These are phyloP conservation scores for Aspergillus tamarii DNA, from an alignment of 2,329 filamentous ascomycete species.

Conservation along the genomic window DNA sequence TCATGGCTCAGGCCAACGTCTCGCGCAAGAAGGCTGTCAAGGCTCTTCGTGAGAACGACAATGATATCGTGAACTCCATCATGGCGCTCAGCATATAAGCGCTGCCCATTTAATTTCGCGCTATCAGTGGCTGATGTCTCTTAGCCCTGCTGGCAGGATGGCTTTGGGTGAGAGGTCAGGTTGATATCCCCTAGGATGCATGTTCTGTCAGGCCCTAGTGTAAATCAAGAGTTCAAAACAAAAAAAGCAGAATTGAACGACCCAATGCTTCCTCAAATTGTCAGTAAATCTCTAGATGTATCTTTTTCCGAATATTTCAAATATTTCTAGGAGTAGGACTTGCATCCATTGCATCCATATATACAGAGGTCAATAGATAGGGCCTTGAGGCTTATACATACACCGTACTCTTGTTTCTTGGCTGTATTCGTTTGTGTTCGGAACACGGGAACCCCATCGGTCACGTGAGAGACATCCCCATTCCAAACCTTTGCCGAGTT, in stretches of 20 bases:
- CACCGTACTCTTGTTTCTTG: conserved; percentile 5
- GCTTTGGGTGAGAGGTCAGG: conserved; percentile 35
- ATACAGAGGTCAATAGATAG: neutral
- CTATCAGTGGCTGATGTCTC: conserved; percentile 28
- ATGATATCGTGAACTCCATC: conserved; percentile 99
- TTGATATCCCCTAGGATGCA: conserved; percentile 30
- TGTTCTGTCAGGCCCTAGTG: conserved; percentile 33
- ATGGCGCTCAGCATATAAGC: conserved; percentile 88
- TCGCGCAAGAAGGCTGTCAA: conserved; percentile 99
- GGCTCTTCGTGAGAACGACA: conserved; percentile 94
- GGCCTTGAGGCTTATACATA: neutral
- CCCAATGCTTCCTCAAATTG: conserved; percentile 6
- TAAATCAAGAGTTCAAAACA: conserved; percentile 40
- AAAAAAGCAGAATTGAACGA: conserved; percentile 34
- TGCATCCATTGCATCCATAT: neutral
- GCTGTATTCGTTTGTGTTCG: conserved; percentile 25
- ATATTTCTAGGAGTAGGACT: neutral
- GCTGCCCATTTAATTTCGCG: conserved; percentile 24
- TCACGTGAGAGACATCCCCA: conserved; percentile 35
- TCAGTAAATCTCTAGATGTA: neutral
- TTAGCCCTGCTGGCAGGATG: conserved; percentile 31
- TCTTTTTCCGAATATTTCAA: neutral
- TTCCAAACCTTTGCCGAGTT: conserved; percentile 45
- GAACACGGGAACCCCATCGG: conserved; percentile 25
- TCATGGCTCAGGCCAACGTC: conserved; percentile 97